Conservation (phyloP, 768 basidiomycete genomes). For the Tulasnella sp. region DNA sequence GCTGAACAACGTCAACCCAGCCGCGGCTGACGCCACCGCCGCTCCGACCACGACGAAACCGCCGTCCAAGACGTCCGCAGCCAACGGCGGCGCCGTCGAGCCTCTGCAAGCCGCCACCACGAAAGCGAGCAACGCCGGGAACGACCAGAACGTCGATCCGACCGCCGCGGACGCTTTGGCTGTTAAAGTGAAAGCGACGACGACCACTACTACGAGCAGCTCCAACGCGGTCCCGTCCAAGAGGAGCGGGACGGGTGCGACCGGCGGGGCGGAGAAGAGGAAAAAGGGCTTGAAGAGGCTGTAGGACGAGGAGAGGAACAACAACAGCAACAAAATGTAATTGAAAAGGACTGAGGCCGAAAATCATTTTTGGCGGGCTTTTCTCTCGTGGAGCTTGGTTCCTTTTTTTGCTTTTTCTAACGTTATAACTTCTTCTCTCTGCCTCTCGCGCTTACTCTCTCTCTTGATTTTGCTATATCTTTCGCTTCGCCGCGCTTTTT, state of each 20-base stretch:
- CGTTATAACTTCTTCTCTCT: not conserved
- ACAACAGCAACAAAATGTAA: not conserved
- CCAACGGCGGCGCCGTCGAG: conserved; percentile 6
- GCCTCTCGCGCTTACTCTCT: no score
- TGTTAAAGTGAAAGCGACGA: conserved; percentile 19
- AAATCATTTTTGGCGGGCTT: not conserved
- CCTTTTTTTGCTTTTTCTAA: not conserved
- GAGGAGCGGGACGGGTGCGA: conserved; percentile 22
- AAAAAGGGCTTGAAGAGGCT: conserved; percentile 85
- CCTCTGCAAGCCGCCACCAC: conserved; percentile 32
- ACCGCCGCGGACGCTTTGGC: conserved; percentile 43
- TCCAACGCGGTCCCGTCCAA: conserved; percentile 40
- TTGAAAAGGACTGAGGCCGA: not conserved
- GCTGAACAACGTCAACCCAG: conserved; percentile 43
- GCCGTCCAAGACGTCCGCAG: conserved; percentile 25
- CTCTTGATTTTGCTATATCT: no score
- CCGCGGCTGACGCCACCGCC: conserved; percentile 39
- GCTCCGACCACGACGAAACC: conserved; percentile 32
- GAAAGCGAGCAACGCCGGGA: conserved; percentile 43
- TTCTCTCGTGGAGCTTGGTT: not conserved
- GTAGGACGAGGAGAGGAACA: conserved; percentile 36
- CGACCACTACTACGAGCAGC: not conserved
- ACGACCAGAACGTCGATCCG: conserved; percentile 63
- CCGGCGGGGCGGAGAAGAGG: conserved; percentile 60
- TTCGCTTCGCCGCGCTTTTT: no score